Evolutionary conservation across 345 rosid genomes (phyloP).

Genomic region (Triadica sebifera): DNA sequence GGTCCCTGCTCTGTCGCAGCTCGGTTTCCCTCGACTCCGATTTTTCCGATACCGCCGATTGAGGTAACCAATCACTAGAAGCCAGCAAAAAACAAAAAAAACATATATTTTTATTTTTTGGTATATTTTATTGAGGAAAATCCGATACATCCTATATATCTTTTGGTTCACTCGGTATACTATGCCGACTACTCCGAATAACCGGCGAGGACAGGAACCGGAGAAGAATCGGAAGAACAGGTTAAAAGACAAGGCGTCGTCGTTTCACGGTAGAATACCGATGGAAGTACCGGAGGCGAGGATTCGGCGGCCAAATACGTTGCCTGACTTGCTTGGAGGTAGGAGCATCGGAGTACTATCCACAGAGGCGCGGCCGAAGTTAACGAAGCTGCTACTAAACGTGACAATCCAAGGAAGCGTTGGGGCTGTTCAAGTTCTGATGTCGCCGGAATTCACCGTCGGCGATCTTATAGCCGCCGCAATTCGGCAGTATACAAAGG

Average conservation of each 20-base stretch:
- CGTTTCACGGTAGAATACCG: slow-evolving; percentile 57
- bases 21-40: slow-evolving; percentile 60
- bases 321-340: slow-evolving; percentile 48
- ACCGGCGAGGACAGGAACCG: slow-evolving; percentile 42
- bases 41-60: slow-evolving; percentile 63
- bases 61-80: slow-evolving; percentile 30
- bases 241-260: slow-evolving; percentile 48
- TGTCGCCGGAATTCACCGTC: slow-evolving; percentile 65
- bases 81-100: too few species aligned
- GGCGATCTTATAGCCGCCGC: slow-evolving; percentile 54
- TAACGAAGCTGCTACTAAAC: slow-evolving; percentile 77
- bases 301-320: slow-evolving; percentile 63
- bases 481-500: slow-evolving; percentile 54
- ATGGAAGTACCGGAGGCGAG: slow-evolving; percentile 23
- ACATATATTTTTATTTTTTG: too few species aligned
- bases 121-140: too few species aligned
- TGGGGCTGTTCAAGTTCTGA: slow-evolving; percentile 72
- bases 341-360: background rate
- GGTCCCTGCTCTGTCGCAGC: slow-evolving; percentile 31
- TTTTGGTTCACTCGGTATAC: background rate
- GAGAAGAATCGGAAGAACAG: slow-evolving; percentile 51
- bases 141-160: too few species aligned
- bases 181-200: slow-evolving; percentile 54
- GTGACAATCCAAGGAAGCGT: slow-evolving; percentile 80
- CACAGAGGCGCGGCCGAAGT: slow-evolving; percentile 40